phyloP scores from a whole-genome alignment of 2,329 filamentous ascomycete species.

The Trichophyton verrucosum region DNA sequence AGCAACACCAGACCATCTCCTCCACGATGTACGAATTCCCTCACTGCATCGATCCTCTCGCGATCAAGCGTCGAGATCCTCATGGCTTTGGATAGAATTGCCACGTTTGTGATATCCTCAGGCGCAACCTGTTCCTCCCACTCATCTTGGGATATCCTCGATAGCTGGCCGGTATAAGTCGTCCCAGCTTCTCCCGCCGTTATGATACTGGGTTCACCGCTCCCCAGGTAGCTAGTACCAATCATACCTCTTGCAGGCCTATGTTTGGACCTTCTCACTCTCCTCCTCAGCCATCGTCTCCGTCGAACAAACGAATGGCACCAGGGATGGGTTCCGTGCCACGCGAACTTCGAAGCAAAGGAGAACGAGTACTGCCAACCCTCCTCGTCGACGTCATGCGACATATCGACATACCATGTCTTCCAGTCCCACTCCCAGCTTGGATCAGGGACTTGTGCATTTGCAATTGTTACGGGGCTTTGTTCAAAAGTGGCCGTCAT shows the following conservation, averaged over 20 bases:
- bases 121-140: conserved; percentile 33
- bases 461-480: conserved; percentile 59
- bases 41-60: conserved; percentile 75
- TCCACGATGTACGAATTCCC: conserved; percentile 67
- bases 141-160: conserved; percentile 20
- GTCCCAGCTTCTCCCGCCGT: conserved; percentile 21
- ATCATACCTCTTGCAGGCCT: background rate
- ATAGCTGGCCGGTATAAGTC: conserved; percentile 9
- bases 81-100: conserved; percentile 56
- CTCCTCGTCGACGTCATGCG: conserved; percentile 69
- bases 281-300: conserved; percentile 73
- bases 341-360: conserved; percentile 61
- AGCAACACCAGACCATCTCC: conserved; percentile 65
- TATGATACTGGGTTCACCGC: conserved; percentile 29
- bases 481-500: conserved; percentile 52
- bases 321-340: conserved; percentile 83
- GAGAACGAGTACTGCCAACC: conserved; percentile 96
- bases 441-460: conserved; percentile 85
- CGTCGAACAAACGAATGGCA: conserved; percentile 91
- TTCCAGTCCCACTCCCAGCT: conserved; percentile 84
- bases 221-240: conserved; percentile 37
- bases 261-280: conserved; percentile 39
- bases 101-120: conserved; percentile 52
- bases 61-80: conserved; percentile 67
- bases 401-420: conserved; percentile 65